Evolutionary conservation across 495 filamentous ascomycete species (phyloP), one percentile per base, ranked within the genome.

Genomic region (Podospora comata): DNA sequence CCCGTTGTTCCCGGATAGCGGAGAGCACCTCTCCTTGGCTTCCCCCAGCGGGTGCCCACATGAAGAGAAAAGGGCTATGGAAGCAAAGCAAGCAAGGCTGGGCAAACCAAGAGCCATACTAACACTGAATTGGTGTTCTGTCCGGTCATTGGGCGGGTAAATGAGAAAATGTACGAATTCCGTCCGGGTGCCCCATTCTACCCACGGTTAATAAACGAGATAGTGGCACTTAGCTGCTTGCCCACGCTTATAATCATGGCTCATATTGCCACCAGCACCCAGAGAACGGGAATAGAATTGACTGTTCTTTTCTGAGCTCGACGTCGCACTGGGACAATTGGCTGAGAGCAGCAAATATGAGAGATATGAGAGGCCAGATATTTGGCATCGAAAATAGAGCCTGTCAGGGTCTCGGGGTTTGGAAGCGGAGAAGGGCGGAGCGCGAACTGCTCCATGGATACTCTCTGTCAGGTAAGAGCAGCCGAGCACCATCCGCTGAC

Each of bases 71-170:
- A 23, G 1, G 23, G 23, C 23, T 23, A 23, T 23, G 23, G 15
- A 16, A 48, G 39, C 39, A 16, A 48, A 13, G 30, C 4, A 32
- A 5, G 30, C 5, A 48, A 48, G 39, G 39, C 39, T 48, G 39
- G 39, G 39, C 39, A 48, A 48, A 48, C 13, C 15, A 48, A 48
- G 39, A 48, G 39, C 39, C 39, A 48, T 0, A 48, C 39, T 11
- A 48, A 11, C 39, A 48, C 39, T 48, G 9, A 48, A 16, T 5
- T 48, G 39, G 39, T 48, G 39, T 48, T 48, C 39, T 48, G 39
- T 18, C 16, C 23, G 18, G n/a, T 18, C 55, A 74, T 76, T 72
- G 74, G 74, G 53, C 56, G 74, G 74, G 30, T 76, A 76, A 76
- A 76, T 69, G 26, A 27, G 16, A 44, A 59, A 67, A 69, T 7